Evolutionary conservation across 352 stramenopile genomes (phyloP), one percentile per base, ranked within the genome.

Genomic region (Globisporangium solare): DNA sequence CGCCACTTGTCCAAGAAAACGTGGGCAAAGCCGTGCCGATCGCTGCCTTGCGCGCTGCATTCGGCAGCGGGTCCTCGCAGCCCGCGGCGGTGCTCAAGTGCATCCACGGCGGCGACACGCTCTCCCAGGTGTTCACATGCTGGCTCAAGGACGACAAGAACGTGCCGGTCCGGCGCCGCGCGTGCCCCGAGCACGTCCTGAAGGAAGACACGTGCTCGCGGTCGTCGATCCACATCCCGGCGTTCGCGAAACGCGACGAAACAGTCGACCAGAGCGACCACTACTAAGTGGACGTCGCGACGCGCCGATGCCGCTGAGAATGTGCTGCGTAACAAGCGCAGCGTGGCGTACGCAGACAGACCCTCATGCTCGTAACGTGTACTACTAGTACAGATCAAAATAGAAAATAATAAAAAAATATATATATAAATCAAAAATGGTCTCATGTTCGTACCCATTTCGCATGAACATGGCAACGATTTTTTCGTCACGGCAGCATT

Each of bases 111-210:
- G 71, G 71, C 41, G 49, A 70, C 45, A 58, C 72, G 49, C 70
- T 94, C 47, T 78, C 82, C 20, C 77, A 94, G 61, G 79, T 92
- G 47, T 89, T 86, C 54, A 89, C 77, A n/a, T 94, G 84, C 67
- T 90, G 79, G 76, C 54, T 76, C 49, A 91, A 88, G 64, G 79
- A 92, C 66, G 66, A 54, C 8, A 47, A 67, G 24, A 79, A 81
- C 46, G 51, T 68, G 21, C 82, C 82, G 1, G 83, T 73, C n/a
- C 52, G 55, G 20, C 79, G 75, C n/a, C 56, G 69, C 31, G 62
- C 68, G 27, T 94, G 84, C 51, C 76, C 84, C 1, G 39, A 54
- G 22, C 81, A 90, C 55, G 74, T 90, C 49, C 68, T 88, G 48
- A 63, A 71, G 22, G 81, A 92, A 61, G 84, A 94, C 67, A 87